A percentile compares a stretch with the other conserved stretches of the same genome.
phyloP scores from a whole-genome alignment of 2,329 filamentous ascomycete species.

The Pyrenophora tritici-repentis region DNA sequence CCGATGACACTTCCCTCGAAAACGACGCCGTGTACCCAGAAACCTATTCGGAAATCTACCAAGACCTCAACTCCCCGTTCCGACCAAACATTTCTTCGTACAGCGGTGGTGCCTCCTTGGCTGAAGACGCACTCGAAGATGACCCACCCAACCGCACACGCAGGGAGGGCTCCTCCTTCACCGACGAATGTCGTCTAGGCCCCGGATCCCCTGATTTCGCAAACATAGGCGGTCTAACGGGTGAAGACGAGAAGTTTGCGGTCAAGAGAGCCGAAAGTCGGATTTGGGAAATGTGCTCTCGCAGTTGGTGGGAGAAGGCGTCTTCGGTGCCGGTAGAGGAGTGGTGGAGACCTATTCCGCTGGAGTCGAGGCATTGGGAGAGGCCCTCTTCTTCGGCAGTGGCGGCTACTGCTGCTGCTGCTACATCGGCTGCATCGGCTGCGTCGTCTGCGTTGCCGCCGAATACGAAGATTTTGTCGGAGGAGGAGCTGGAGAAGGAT shows the following conservation, averaged over 20 bases:
- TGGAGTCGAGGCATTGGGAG: slow-evolving; percentile 71
- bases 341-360: slow-evolving; percentile 72
- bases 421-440: neutral
- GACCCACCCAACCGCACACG: slow-evolving; percentile 53
- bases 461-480: slow-evolving; percentile 22
- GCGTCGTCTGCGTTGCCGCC: slow-evolving; percentile 9
- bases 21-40: slow-evolving; percentile 66
- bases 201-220: slow-evolving; percentile 62
- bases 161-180: slow-evolving; percentile 28
- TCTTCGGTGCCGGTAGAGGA: slow-evolving; percentile 40
- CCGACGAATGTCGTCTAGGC: slow-evolving; percentile 32
- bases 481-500: slow-evolving; percentile 29
- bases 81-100: slow-evolving; percentile 77
- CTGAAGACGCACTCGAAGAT: slow-evolving; percentile 55
- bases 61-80: slow-evolving; percentile 77
- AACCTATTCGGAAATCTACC: slow-evolving; percentile 74
- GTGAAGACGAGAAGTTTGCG: slow-evolving; percentile 81
- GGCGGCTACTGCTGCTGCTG: neutral
- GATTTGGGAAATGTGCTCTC: slow-evolving; percentile 82
- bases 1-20: slow-evolving; percentile 9
- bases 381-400: neutral
- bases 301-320: slow-evolving; percentile 70
- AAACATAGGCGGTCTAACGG: slow-evolving; percentile 71
- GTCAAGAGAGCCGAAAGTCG: slow-evolving; percentile 77
- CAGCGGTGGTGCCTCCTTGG: slow-evolving; percentile 38